Conservation (phyloP, 2,329 filamentous ascomycete genomes). For the Daldinia sp. region DNA sequence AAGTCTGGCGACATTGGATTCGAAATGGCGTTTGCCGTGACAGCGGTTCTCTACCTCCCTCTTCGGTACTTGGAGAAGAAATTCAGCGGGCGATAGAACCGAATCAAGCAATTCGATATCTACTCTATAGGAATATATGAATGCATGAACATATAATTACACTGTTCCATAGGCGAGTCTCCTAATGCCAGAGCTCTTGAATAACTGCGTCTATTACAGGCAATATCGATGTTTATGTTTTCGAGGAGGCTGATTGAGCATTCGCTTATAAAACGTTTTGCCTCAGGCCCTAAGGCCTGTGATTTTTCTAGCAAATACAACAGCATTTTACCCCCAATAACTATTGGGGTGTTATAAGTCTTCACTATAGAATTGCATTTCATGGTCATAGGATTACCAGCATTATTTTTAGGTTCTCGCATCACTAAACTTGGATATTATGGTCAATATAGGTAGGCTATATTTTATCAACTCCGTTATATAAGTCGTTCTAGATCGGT, state of each 20-base stretch:
- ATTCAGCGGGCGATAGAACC: slow-evolving; percentile 40
- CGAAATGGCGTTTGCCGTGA: slow-evolving; percentile 65
- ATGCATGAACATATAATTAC: slow-evolving; percentile 57
- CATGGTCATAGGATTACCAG: no score
- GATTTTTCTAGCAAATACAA: no score
- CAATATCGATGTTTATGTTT: no score
- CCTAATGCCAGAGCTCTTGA: background rate
- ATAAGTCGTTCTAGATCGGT: slow-evolving; percentile 30
- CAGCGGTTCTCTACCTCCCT: slow-evolving; percentile 54
- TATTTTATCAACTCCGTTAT: no score
- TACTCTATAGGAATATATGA: background rate
- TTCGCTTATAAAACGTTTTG: no score
- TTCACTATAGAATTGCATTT: no score
- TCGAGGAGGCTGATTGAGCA: no score
- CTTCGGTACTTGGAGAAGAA: slow-evolving; percentile 52
- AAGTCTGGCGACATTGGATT: slow-evolving; percentile 72
- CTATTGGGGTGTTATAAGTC: no score
- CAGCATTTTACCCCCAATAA: no score
- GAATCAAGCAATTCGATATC: background rate
- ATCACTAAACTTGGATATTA: background rate
- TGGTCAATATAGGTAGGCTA: background rate
- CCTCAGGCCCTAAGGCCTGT: no score
- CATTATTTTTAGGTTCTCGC: no score
- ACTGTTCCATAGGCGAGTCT: background rate
- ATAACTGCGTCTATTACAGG: no score